Evolutionary conservation across 495 filamentous ascomycete species (phyloP), one percentile per base, ranked within the genome.

Genomic region (Tuber aestivum): DNA sequence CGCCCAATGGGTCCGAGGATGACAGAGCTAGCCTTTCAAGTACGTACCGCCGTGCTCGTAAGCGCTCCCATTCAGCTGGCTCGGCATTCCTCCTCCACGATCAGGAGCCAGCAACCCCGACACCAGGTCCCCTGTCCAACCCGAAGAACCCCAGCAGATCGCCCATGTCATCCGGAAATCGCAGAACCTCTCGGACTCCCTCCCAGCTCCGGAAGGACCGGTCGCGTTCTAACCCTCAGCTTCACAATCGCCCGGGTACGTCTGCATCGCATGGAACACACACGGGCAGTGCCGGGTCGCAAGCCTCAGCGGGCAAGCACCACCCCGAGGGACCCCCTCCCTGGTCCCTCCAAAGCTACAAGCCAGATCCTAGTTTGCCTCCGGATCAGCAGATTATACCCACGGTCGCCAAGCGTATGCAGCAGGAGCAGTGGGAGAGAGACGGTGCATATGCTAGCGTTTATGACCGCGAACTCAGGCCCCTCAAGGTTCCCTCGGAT

Each of bases 351-450:
- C 91, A 91, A 0, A 95, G 96, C 86, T 99, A 97, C 83, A 96
- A 95, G 81, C 96, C 95, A 4, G 95, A 99, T 83, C 95, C 95
- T 50, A 90, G 94, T 56, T 88, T 99, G 21, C 95, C 95, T 56
- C 95, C 93, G 20, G 95, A 99, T 74, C 92, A 98, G 83, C 95
- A 99, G 83, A 89, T 99, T 72, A 89, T 99, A 27, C 95, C 95
- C 4, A 99, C 95, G 0, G 93, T 97, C 75, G 95, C 95, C 61
- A 95, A 91, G 80, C 89, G 92, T 77, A 87, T 98, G 84, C 91
- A 94, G 82, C 95, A 97, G 86, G 93, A 97, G 83, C 93, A 95
- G 82, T 97, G 93, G 94, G 94, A 94, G 84, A 91, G 90, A 79
- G 94, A 97, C 84, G 94, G 94, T 71, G 92, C 92, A 72, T 91